These are phyloP conservation scores for Wickerhamomyces subpelliculosus DNA, from an alignment of 805 yeast genomes.

Conservation along the genomic window DNA sequence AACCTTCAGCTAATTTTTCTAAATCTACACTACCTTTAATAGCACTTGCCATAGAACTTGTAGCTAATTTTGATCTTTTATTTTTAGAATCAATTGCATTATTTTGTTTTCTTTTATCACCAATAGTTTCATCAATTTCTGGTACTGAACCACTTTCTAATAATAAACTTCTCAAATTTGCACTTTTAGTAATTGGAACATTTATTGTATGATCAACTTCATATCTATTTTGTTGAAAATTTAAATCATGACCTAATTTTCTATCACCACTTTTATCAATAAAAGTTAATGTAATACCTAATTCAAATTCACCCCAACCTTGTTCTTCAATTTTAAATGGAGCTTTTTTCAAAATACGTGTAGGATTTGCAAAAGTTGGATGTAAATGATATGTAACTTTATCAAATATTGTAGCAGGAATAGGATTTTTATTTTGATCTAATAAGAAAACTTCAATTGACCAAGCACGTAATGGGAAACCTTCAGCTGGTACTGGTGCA, in stretches of 20 bases:
- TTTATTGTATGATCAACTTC: slow-evolving; percentile 69
- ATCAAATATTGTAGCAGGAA: slow-evolving; percentile 84
- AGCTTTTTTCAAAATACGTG: slow-evolving; percentile 66
- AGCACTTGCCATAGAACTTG: slow-evolving; percentile 33
- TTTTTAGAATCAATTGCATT: slow-evolving; percentile 15
- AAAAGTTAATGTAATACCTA: slow-evolving; percentile 69
- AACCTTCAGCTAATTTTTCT: slow-evolving; percentile 84
- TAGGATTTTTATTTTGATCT: slow-evolving; percentile 72
- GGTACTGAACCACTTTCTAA: slow-evolving; percentile 83
- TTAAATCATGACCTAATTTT: slow-evolving; percentile 81
- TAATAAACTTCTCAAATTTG: slow-evolving; percentile 61
- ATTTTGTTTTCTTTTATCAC: slow-evolving; percentile 30
- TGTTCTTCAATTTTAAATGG: slow-evolving; percentile 87
- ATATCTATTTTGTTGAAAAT: slow-evolving; percentile 73
- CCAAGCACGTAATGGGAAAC: slow-evolving; percentile 95
- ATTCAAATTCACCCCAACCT: slow-evolving; percentile 98
- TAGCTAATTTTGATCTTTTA: slow-evolving; percentile 22
- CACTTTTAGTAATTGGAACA: slow-evolving; percentile 67
- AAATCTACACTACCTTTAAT: slow-evolving; percentile 75
- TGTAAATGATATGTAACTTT: slow-evolving; percentile 90
- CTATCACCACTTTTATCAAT: slow-evolving; percentile 87
- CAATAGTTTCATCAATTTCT: slow-evolving; percentile 27
- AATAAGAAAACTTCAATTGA: slow-evolving; percentile 67
- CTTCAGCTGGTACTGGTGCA: slow-evolving; percentile 79
- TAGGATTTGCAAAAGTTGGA: slow-evolving; percentile 91